Base-by-base conservation (phyloP, 2,329 filamentous ascomycete species). In the Fusarium tupiense region DNA sequence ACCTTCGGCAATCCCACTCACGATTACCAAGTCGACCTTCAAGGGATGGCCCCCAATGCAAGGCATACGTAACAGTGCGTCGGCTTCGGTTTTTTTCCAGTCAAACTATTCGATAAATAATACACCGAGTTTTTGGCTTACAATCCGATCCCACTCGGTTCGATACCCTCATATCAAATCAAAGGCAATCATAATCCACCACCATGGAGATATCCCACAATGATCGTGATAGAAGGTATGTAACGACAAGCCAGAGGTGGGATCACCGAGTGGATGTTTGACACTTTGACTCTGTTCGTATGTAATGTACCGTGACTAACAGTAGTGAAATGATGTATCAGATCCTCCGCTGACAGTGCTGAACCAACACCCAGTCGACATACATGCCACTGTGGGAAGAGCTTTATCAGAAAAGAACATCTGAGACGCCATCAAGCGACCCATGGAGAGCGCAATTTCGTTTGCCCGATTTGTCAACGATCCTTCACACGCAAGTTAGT, bases 341-440 rank as follows among this genome's bases (percentile, higher is more conserved):
- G 71, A 60, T 66, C 71, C 31, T 74, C 71, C 11, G 60, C 49
- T 37, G 71, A 69, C n/a, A 70, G 64, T 38, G 31, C 52, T 41
- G 71, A 74, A 8, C 72, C 50, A 19, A 40, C 66, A 11, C 31
- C 70, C 17, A 64, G 50, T 12, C 79, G 80, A n/a, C 81, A 82
- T 76, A 64, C 75, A 13, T 85, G 83, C 54, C 82, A 84, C 47
- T 84, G 83, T 62, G 83, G 83, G 19, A 84, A 82, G 69, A 79
- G 79, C 26, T 85, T 84, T 64, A 78, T 84, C 47, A 77, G 83
- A 64, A 85, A 84, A 58, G 83, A 85, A 64, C 83, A 85, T 47
- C 73, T 85, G 43, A 73, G 81, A 12, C 78, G 83, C 8, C 83
- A 85, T 69, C 81, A 84, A 71, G 83, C 83, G 9, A 83, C 81